Evolutionary conservation across 768 basidiomycete species (phyloP).

Genomic region (Suillus fuscotomentosus): DNA sequence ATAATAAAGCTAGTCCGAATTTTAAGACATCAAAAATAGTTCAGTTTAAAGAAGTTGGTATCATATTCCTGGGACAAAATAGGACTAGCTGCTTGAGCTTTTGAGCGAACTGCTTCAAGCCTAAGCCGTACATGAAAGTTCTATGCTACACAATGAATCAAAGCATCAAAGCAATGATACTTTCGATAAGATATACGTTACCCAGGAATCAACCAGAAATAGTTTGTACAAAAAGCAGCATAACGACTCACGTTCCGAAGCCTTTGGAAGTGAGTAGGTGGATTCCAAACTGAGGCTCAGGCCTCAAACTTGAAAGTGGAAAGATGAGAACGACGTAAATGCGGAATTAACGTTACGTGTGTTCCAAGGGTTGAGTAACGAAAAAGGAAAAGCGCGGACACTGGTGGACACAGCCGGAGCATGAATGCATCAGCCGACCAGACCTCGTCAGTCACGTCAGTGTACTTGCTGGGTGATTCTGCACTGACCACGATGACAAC

Average conservation of each 20-base stretch:
- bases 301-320: not conserved
- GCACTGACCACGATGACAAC: conserved; percentile 46
- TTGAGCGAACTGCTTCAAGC: not conserved
- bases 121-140: not conserved
- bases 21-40: not conserved
- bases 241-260: not conserved
- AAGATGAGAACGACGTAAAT: not conserved
- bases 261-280: not conserved
- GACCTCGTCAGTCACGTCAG: not conserved
- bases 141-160: not conserved
- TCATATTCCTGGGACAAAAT: not conserved
- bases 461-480: not conserved
- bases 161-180: not conserved
- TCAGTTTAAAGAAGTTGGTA: not conserved
- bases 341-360: not conserved
- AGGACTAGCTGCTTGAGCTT: not conserved
- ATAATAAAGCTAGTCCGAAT: not conserved
- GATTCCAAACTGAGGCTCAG: not conserved
- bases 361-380: not conserved
- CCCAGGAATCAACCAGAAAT: not conserved
- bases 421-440: not conserved
- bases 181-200: not conserved
- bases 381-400: not conserved
- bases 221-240: not conserved
- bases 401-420: not conserved